These are phyloP conservation scores for Bathelium albidoporum DNA, from an alignment of 495 filamentous ascomycete species.

Conservation along the genomic window DNA sequence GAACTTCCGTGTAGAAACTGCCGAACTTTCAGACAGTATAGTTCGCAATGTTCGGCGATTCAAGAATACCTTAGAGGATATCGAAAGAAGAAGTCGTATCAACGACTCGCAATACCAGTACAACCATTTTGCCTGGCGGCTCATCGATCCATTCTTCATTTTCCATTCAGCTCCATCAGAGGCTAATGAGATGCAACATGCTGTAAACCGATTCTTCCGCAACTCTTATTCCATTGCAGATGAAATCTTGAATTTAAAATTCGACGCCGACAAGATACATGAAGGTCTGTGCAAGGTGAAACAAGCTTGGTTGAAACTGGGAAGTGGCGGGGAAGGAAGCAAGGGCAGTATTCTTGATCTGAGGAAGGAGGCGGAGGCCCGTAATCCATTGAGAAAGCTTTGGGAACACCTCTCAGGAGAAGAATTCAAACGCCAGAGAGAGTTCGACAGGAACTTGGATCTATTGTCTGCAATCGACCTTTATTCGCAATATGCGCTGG, in stretches of 20 bases:
- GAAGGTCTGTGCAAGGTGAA: background rate
- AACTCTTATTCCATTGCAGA: background rate
- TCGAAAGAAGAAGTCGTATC: background rate
- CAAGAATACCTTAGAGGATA: background rate
- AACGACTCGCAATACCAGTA: background rate
- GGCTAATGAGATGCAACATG: background rate
- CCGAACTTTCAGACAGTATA: background rate
- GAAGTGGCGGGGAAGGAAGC: background rate
- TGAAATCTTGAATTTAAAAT: background rate
- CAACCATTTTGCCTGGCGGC: background rate
- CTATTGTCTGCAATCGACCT: background rate
- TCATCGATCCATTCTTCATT: background rate
- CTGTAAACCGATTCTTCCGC: background rate
- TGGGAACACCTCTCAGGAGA: background rate
- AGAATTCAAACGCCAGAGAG: background rate
- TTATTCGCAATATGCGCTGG: background rate
- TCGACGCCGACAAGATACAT: background rate
- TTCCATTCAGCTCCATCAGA: background rate
- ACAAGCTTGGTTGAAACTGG: background rate
- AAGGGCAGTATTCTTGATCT: background rate
- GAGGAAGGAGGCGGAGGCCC: background rate
- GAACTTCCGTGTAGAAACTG: background rate
- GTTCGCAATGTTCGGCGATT: background rate
- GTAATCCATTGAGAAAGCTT: background rate
- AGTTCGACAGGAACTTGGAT: background rate